Evolutionary conservation across 371 early-diverging fungal genomes (phyloP), one percentile per base, ranked within the genome.

Genomic region (Apophysomyces ossiformis): DNA sequence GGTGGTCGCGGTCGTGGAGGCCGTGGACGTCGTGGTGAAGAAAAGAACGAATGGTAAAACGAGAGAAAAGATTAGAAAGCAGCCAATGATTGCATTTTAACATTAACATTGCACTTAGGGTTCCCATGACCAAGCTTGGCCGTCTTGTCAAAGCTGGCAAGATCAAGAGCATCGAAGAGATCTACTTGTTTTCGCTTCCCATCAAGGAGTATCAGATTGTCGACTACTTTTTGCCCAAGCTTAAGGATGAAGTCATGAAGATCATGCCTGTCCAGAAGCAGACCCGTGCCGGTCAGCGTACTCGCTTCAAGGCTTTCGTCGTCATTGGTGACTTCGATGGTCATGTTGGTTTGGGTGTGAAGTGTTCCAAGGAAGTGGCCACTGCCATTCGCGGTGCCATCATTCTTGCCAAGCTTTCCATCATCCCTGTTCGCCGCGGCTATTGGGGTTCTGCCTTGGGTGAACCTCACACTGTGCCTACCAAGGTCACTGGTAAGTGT

Each of bases 251-350:
- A 85, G 97, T 99, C 72, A 97, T 99, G 93, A 96, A 97, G 90
- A 96, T 99, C 81, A 99, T 97, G 90, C 98, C 99, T 72, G 99
- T 99, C 77, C 99, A 99, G 90, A 99, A 99, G 93, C 99, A 99
- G 88, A 99, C 99, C 76, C 95, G 96, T 83, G 99, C 99, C 72
- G 99, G 99, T 89, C 99, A 99, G 89, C 95, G 99, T 79, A 99
- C 99, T 74, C 95, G 98, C 75, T 99, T 99, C 92, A 99, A 99
- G 93, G 99, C 97, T 75, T 97, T 98, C 78, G 99, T 99, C 66
- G 94, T 96, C 87, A 95, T 99, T 78, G 99, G 99, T 86, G 99
- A 99, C 89, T 87, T 84, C 61, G 89, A 96, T 77, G 98, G 99
- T 69, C 98, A 99, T 87, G 96, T 99, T 78, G 99, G 99, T 85